phyloP scores from a whole-genome alignment of 345 rosid genomes.

The Raphanus raphanistrum region DNA sequence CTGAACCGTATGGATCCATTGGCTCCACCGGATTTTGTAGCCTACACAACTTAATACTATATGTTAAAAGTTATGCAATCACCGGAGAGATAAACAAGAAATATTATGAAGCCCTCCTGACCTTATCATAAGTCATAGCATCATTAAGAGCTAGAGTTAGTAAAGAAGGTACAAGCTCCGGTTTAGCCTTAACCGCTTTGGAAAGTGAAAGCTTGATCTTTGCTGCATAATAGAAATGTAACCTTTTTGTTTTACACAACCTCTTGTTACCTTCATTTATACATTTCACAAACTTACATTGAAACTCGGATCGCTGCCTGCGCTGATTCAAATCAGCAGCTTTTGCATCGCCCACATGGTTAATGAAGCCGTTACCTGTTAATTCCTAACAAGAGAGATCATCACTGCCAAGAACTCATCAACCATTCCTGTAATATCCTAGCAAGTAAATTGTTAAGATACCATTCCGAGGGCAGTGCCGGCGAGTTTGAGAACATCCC shows the following conservation, averaged over 20 bases:
- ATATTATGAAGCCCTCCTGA: conserved; percentile 43
- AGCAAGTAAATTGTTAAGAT: conserved; percentile 17
- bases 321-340: conserved; percentile 93
- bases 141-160: conserved; percentile 83
- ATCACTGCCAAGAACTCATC: conserved; percentile 64
- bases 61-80: neutral
- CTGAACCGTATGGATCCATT: conserved; percentile 91
- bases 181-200: conserved; percentile 57
- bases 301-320: conserved; percentile 86
- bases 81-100: conserved; percentile 5
- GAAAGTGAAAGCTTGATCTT: conserved; percentile 54
- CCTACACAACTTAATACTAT: conserved; percentile 43
- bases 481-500: conserved; percentile 59
- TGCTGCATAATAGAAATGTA: conserved; percentile 49
- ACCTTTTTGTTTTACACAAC: neutral
- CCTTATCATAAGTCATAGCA: conserved; percentile 87
- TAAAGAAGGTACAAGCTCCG: conserved; percentile 64
- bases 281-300: conserved; percentile 47
- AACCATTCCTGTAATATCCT: neutral
- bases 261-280: neutral
- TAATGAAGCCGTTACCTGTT: conserved; percentile 54
- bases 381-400: conserved; percentile 65
- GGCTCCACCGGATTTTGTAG: conserved; percentile 91
- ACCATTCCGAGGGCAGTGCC: conserved; percentile 71
- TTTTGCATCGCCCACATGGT: conserved; percentile 54